A percentile compares a stretch with the other conserved stretches of the same genome.
Evolutionary conservation across 2,329 filamentous ascomycete species (phyloP).

Genomic region (Fusarium sp.): DNA sequence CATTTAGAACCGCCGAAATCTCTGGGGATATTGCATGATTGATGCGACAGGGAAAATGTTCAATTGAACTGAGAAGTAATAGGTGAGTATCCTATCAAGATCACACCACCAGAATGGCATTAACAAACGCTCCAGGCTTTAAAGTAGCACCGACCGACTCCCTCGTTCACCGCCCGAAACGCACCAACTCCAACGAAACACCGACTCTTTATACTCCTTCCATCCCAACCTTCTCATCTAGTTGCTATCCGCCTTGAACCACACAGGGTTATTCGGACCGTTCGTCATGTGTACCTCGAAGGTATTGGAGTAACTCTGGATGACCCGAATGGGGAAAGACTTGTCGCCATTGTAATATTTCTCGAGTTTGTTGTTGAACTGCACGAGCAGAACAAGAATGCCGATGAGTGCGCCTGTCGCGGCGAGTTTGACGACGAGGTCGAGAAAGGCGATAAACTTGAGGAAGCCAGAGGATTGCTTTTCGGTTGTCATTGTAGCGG

Average conservation of each 20-base stretch:
- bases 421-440: conserved; percentile 29
- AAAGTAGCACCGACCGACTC: not conserved
- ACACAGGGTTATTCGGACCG: not conserved
- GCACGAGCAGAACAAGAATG: conserved; percentile 27
- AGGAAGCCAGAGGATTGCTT: conserved; percentile 22
- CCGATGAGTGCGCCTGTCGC: conserved; percentile 31
- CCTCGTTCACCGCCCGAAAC: not conserved
- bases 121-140: not conserved
- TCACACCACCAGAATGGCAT: not conserved
- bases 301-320: not conserved
- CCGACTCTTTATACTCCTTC: not conserved
- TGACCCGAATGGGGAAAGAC: not conserved
- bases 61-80: not conserved
- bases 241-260: conserved; percentile 16
- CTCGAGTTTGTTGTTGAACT: conserved; percentile 4
- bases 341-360: conserved; percentile 8
- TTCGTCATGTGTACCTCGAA: conserved; percentile 18
- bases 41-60: not conserved
- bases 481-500: conserved; percentile 15
- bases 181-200: not conserved
- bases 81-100: not conserved
- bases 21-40: not conserved
- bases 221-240: not conserved
- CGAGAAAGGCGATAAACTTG: conserved; percentile 31
- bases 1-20: not conserved